Evolutionary conservation across 345 rosid species (phyloP).

Genomic region (Lepidium aucheri): DNA sequence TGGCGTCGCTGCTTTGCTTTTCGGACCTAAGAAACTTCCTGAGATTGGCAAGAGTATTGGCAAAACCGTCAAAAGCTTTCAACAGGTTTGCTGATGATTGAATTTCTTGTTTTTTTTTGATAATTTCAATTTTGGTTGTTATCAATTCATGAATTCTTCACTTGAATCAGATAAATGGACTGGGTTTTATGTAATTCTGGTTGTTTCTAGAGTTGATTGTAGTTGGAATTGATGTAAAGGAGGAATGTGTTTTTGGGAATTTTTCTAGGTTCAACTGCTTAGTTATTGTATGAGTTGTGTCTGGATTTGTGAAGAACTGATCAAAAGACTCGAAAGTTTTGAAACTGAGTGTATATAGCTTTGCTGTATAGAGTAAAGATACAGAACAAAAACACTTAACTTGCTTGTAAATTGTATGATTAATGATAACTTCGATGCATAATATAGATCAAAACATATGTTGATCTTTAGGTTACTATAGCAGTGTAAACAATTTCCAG

Average conservation of each 20-base stretch:
- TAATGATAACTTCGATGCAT: background rate
- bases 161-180: background rate
- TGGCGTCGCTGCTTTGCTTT: slow-evolving; percentile 83
- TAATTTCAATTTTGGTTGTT: background rate
- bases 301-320: background rate
- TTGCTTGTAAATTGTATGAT: background rate
- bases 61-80: slow-evolving; percentile 90
- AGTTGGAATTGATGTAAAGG: background rate
- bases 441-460: background rate
- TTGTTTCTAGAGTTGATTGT: background rate
- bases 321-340: background rate
- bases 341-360: background rate
- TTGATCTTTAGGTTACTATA: background rate
- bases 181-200: background rate
- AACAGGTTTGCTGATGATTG: slow-evolving; percentile 49
- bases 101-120: background rate
- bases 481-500: background rate
- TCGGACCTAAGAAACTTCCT: slow-evolving; percentile 95
- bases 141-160: background rate
- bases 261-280: background rate
- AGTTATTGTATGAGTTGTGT: background rate
- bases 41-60: slow-evolving; percentile 93
- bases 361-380: background rate
- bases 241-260: background rate
- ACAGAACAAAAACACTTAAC: background rate